Base-by-base conservation (phyloP, 192 early-diverging fungal genomes). In the Coemansia sp. region DNA sequence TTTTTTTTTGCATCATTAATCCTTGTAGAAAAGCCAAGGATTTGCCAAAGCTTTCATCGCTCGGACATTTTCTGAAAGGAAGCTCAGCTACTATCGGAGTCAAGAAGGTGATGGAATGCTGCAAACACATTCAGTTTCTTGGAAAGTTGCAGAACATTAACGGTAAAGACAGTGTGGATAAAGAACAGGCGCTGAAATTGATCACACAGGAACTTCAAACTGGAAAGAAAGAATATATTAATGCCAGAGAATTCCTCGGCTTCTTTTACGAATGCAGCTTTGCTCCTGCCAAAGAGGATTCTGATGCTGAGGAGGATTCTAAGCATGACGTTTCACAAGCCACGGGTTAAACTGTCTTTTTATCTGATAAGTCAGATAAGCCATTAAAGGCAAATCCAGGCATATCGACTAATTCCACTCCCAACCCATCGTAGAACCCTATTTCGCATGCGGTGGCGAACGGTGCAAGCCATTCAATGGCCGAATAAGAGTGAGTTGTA, bases 31-130 rank as follows among this genome's bases (percentile, higher is more conserved):
- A 25, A 19, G 60, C 61, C 9, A 83, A 88, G 33, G 86, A 95
- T 66, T 80, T 95, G 5, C 57, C 66, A 3, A 85, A 86, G 54
- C 84, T 95, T 2, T 93, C 91, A 14, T 78, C 87, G 30, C 76
- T 94, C 24, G 95, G 95, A 5, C 95, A 97, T 64, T 97, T 94
- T 70, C 72, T 96, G 42, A 97, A 97, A 64, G 95, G 95, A 19
- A 91, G 89, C 59, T 95, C 94, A 1, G 93, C 93, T 6, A 88
- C 91, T 0, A 80, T 97, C 31, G 95, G 95, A 20, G 68, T 95
- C 21, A 87, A 77, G 51, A 90, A 88, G 68, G 90, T 97, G 21
- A 88, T 88, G 59, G 85, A 78, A 23, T 87, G 89, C 24, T 97
- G 94, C 75, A 94, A 93, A 67, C 86, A 90, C 42, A 92, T 97